Conservation (phyloP, 306 rosid species). For the Vigna reflexopilosa region DNA sequence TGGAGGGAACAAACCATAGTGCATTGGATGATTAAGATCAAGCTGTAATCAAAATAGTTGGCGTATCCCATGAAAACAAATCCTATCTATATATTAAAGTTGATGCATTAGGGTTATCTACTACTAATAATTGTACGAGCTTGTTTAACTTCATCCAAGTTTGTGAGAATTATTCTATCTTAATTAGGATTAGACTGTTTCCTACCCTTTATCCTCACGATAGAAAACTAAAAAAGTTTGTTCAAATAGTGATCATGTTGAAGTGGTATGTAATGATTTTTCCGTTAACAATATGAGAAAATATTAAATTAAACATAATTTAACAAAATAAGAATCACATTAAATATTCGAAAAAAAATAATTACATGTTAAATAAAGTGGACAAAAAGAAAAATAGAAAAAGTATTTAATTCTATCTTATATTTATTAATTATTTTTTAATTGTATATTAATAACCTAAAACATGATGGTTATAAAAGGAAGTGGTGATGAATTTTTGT, state of each 20-base stretch:
- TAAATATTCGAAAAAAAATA: too few species aligned
- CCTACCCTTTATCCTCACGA: background rate
- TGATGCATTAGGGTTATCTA: background rate
- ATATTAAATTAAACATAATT: too few species aligned
- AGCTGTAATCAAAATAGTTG: background rate
- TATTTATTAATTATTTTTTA: too few species aligned
- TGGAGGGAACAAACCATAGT: background rate
- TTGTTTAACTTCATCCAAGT: background rate
- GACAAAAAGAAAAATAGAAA: too few species aligned
- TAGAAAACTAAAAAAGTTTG: background rate
- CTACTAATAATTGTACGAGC: background rate
- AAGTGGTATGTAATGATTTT: too few species aligned
- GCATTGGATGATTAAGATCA: conserved; percentile 12
- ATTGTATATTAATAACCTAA: too few species aligned
- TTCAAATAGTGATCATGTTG: background rate
- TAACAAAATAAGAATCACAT: too few species aligned
- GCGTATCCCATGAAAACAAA: background rate
- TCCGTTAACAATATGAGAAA: too few species aligned
- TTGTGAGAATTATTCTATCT: background rate
- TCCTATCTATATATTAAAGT: background rate
- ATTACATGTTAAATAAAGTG: too few species aligned
- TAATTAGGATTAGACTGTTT: background rate
- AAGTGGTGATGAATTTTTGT: too few species aligned
- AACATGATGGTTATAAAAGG: too few species aligned
- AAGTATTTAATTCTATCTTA: too few species aligned